Evolutionary conservation across 1,284 basidiomycete genomes (phyloP).

Genomic region (Veloboletus limbatus): DNA sequence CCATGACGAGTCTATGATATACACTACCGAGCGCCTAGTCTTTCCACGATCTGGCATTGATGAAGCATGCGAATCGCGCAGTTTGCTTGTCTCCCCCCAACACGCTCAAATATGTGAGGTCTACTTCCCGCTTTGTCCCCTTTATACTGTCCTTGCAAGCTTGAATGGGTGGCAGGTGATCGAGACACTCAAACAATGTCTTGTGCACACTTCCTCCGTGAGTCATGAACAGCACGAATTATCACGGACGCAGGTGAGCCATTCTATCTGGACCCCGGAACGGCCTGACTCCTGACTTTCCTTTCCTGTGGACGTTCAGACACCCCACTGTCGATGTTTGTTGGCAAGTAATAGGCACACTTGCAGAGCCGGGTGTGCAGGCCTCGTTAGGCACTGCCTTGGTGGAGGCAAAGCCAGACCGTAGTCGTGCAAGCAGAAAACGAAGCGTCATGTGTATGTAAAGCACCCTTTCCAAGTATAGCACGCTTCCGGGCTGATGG

Average conservation of each 20-base stretch:
- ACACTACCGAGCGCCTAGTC: too few species aligned
- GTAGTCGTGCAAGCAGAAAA: not conserved
- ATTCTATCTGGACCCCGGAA: not conserved
- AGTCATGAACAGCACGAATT: slow-evolving; percentile 4
- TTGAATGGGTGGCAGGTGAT: slow-evolving; percentile 25
- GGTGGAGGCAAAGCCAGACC: not conserved
- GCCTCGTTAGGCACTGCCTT: not conserved
- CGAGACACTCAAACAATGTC: slow-evolving; percentile 9
- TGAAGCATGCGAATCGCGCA: not conserved
- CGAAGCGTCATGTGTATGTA: not conserved
- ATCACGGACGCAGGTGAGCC: slow-evolving; percentile 4
- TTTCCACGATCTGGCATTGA: not conserved
- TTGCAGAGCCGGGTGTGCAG: slow-evolving; percentile 17
- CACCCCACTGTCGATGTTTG: slow-evolving; percentile 7
- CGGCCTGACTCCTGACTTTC: not conserved
- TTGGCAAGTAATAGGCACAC: not conserved
- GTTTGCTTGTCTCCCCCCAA: slow-evolving; percentile 13
- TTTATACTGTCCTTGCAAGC: slow-evolving; percentile 34
- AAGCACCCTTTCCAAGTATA: not conserved
- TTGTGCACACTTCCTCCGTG: slow-evolving; percentile 5
- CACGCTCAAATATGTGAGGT: slow-evolving; percentile 20
- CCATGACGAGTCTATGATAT: too few species aligned
- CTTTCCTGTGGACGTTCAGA: not conserved
- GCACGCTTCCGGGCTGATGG: not conserved
- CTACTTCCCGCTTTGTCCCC: slow-evolving; percentile 31